phyloP scores from a whole-genome alignment of 768 basidiomycete genomes.

The Russula ochroleuca region DNA sequence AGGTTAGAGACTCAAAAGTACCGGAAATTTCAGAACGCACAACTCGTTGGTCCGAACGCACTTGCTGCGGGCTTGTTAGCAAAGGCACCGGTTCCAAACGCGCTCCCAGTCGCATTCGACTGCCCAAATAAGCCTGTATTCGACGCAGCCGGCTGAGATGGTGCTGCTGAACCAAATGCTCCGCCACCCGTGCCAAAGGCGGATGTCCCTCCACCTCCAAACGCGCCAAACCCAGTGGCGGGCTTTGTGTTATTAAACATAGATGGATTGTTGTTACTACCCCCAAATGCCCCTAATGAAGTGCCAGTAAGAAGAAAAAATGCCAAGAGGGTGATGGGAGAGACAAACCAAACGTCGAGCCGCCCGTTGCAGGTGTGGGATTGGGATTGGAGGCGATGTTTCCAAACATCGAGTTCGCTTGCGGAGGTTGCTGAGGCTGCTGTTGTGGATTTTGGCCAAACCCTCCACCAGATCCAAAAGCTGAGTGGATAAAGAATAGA shows the following conservation, averaged over 20 bases:
- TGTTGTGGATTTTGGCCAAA: slow-evolving; percentile 45
- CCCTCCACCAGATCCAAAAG: slow-evolving; percentile 44
- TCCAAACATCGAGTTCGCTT: slow-evolving; percentile 81
- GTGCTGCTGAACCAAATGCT: slow-evolving; percentile 41
- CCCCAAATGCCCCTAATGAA: slow-evolving; percentile 40
- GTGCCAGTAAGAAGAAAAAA: slow-evolving; percentile 14
- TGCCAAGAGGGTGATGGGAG: slow-evolving; percentile 17
- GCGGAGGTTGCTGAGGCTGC: slow-evolving; percentile 59
- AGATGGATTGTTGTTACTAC: slow-evolving; percentile 34
- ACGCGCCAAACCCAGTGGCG: slow-evolving; percentile 70
- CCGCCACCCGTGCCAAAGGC: slow-evolving; percentile 47
- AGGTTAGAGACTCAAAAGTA: slow-evolving; percentile 11
- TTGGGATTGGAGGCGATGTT: slow-evolving; percentile 41
- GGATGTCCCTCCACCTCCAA: slow-evolving; percentile 54
- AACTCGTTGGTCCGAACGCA: slow-evolving; percentile 42
- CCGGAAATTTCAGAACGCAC: slow-evolving; percentile 30
- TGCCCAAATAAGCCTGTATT: slow-evolving; percentile 58
- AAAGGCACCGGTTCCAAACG: slow-evolving; percentile 39
- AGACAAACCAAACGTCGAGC: slow-evolving; percentile 38
- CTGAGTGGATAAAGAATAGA: slow-evolving; percentile 27
- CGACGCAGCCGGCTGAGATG: slow-evolving; percentile 37
- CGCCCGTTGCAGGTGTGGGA: slow-evolving; percentile 35
- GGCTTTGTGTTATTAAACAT: slow-evolving; percentile 69
- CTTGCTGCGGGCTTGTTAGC: slow-evolving; percentile 40
- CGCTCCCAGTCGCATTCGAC: slow-evolving; percentile 38